Evolutionary conservation across 306 rosid species (phyloP).

Genomic region (Leucaena leucocephala): DNA sequence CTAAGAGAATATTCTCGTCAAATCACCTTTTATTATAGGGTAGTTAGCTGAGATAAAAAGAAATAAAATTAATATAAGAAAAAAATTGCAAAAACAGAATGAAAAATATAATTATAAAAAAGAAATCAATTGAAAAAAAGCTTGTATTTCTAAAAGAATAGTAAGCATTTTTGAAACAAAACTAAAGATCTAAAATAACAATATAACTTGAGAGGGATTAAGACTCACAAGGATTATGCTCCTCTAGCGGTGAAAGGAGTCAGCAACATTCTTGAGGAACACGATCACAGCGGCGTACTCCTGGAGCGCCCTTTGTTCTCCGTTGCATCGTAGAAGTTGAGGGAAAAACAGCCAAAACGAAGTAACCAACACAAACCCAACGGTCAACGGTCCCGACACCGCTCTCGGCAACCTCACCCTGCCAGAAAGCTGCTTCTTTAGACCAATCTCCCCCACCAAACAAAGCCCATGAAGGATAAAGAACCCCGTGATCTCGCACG

Average conservation of each 20-base stretch:
- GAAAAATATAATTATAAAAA: too few species aligned
- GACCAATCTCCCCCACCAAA: conserved; percentile 31
- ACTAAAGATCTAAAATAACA: too few species aligned
- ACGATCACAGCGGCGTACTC: conserved; percentile 44
- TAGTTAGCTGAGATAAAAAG: too few species aligned
- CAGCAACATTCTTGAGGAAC: conserved; percentile 32
- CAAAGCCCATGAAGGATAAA: conserved; percentile 57
- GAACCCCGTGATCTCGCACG: conserved; percentile 56
- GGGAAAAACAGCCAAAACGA: conserved; percentile 58
- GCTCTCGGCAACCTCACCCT: conserved; percentile 37
- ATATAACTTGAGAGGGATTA: too few species aligned
- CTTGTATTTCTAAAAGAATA: too few species aligned
- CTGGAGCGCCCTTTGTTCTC: conserved; percentile 45
- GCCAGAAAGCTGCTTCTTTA: conserved; percentile 31
- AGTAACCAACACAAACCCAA: conserved; percentile 47
- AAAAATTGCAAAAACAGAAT: too few species aligned
- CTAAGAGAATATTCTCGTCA: too few species aligned
- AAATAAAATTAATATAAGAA: too few species aligned
- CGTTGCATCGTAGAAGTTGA: conserved; percentile 45
- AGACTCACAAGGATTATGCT: neutral
- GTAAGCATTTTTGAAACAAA: too few species aligned
- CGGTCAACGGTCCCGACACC: conserved; percentile 46
- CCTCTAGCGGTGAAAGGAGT: neutral
- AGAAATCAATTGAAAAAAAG: too few species aligned
- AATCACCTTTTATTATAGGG: too few species aligned